phyloP scores from a whole-genome alignment of 2,329 filamentous ascomycete genomes.

The Xylaria sp. region DNA sequence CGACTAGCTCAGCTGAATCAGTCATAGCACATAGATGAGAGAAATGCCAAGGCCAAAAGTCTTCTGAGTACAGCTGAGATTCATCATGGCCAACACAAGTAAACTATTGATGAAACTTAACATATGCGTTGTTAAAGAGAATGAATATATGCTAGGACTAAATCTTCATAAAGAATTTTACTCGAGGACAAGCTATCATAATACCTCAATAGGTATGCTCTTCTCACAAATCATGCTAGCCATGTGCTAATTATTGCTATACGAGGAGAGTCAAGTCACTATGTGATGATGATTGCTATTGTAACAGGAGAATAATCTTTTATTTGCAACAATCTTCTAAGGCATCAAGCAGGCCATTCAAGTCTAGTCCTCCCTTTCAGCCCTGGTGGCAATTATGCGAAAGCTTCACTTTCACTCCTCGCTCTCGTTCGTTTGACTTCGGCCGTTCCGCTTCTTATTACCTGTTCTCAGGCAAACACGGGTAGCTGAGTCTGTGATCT shows the following conservation, averaged over 20 bases:
- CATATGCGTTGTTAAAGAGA: not conserved
- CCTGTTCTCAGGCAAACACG: no score
- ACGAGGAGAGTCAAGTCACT: not conserved
- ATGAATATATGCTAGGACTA: not conserved
- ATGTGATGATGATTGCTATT: no score
- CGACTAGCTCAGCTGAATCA: constrained; percentile 3
- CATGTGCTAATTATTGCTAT: not conserved
- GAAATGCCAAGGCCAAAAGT: not conserved
- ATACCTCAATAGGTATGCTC: not conserved
- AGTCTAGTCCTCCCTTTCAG: no score
- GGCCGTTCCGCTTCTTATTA: no score
- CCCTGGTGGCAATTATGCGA: no score
- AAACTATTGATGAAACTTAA: not conserved
- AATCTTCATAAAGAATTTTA: not conserved
- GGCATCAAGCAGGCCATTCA: no score
- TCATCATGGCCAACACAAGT: not conserved
- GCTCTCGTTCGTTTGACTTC: no score
- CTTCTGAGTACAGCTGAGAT: not conserved
- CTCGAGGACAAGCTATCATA: not conserved
- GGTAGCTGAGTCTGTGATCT: no score
- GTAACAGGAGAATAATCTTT: no score
- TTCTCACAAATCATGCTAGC: not conserved
- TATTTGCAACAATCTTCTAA: no score
- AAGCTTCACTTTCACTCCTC: no score
- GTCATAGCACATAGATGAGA: constrained; percentile 1